phyloP scores from a whole-genome alignment of 2,329 filamentous ascomycete genomes.

The Biscogniauxia marginata region DNA sequence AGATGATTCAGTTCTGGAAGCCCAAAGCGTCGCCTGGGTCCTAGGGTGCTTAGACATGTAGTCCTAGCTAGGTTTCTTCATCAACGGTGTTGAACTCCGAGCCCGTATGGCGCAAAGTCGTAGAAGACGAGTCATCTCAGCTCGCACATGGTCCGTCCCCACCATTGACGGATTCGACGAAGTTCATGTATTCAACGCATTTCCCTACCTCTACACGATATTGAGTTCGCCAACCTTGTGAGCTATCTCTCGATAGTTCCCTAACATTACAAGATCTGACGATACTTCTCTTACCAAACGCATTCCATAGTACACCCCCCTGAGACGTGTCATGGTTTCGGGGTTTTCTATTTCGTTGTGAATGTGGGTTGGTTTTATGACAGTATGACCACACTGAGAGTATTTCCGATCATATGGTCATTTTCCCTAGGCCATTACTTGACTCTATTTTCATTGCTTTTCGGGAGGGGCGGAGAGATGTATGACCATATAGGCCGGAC shows the following conservation, averaged over 20 bases:
- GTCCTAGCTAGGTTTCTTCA: slow-evolving; percentile 4
- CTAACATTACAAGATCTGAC: slow-evolving; percentile 12
- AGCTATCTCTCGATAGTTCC: slow-evolving; percentile 12
- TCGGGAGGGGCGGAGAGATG: slow-evolving; percentile 15
- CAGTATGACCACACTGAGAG: slow-evolving; percentile 24
- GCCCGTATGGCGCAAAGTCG: not conserved
- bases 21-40: slow-evolving; percentile 43
- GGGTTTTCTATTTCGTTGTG: slow-evolving; percentile 17
- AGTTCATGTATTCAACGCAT: slow-evolving; percentile 21
- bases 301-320: slow-evolving; percentile 13
- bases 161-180: slow-evolving; percentile 16
- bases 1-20: slow-evolving; percentile 80
- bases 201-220: slow-evolving; percentile 14
- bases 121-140: not conserved
- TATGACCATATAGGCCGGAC: slow-evolving; percentile 14
- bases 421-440: slow-evolving; percentile 3
- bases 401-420: slow-evolving; percentile 22
- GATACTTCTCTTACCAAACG: slow-evolving; percentile 14
- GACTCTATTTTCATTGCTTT: slow-evolving; percentile 16
- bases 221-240: slow-evolving; percentile 5
- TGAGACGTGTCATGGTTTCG: slow-evolving; percentile 11
- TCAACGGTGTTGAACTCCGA: not conserved
- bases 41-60: slow-evolving; percentile 13
- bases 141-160: slow-evolving; percentile 1
- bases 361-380: slow-evolving; percentile 21